phyloP scores from a whole-genome alignment of 2,329 filamentous ascomycete genomes.

The Verticillium isaacii region DNA sequence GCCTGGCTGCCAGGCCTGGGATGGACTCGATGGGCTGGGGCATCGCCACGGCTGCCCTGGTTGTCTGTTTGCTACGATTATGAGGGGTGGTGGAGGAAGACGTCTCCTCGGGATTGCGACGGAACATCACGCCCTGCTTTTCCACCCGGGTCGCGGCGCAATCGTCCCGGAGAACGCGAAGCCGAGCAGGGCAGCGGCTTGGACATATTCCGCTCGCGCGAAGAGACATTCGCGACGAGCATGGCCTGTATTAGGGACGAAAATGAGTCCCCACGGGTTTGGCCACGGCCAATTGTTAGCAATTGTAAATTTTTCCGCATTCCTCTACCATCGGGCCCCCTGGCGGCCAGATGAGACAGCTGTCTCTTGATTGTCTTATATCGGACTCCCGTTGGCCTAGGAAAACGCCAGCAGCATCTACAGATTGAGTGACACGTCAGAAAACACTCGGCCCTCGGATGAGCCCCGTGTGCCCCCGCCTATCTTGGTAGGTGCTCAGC shows the following conservation, averaged over 20 bases:
- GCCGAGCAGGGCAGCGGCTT: not conserved
- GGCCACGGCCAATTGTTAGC: not conserved
- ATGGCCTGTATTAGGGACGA: not conserved
- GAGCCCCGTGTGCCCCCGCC: too few species aligned
- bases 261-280: not conserved
- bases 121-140: too few species aligned
- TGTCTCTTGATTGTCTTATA: not conserved
- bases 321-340: not conserved
- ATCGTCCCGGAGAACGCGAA: not conserved
- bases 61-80: not conserved
- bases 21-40: not conserved
- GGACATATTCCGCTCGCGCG: not conserved
- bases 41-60: not conserved
- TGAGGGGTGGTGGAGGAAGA: not conserved
- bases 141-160: not conserved
- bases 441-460: not conserved
- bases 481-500: too few species aligned
- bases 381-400: not conserved
- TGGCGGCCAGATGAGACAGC: not conserved
- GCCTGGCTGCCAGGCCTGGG: not conserved
- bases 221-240: not conserved
- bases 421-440: not conserved
- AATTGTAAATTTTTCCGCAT: not conserved
- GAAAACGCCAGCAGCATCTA: not conserved
- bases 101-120: too few species aligned